These are phyloP conservation scores for Euptelea pleiosperma DNA, from an alignment of 164 flowering plant species.

Conservation along the genomic window DNA sequence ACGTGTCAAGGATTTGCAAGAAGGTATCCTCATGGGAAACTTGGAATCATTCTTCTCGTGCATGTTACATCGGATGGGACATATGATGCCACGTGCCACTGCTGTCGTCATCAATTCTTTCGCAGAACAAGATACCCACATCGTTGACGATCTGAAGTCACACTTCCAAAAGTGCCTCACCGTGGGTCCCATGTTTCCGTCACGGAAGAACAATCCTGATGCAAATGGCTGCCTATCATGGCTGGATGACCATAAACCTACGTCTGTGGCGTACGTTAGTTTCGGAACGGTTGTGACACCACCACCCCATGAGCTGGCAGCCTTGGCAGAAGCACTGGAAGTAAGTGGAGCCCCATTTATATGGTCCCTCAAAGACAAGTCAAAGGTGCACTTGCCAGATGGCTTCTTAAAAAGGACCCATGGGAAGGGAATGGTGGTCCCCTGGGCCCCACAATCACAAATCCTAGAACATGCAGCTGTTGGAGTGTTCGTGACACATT, in stretches of 20 bases:
- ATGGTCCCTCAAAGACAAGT: conserved; percentile 15
- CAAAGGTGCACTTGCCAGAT: conserved; percentile 5
- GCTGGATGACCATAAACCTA: conserved; percentile 27
- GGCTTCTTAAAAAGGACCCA: conserved; percentile 12
- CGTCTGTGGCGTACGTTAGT: conserved; percentile 44
- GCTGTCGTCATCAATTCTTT: conserved; percentile 41
- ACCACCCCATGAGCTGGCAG: conserved; percentile 15
- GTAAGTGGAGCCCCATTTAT: conserved; percentile 14
- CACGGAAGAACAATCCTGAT: conserved; percentile 18
- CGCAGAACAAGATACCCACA: conserved; percentile 34
- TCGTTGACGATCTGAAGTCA: conserved; percentile 23
- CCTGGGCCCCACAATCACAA: conserved; percentile 26
- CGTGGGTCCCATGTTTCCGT: conserved; percentile 34
- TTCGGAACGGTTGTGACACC: conserved; percentile 35
- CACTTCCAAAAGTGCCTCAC: conserved; percentile 29
- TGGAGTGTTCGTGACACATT: too few species aligned
- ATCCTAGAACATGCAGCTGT: conserved; percentile 16
- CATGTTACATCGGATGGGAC: conserved; percentile 40
- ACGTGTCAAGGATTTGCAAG: conserved; percentile 35
- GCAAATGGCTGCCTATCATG: conserved; percentile 34
- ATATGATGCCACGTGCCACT: conserved; percentile 24
- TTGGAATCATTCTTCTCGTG: conserved; percentile 28
- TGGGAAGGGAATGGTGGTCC: conserved; percentile 17
- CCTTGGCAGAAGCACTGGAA: conserved; percentile 23
- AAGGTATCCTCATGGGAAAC: conserved; percentile 36